These are phyloP conservation scores for Pseudoperonospora humuli DNA, from an alignment of 352 stramenopile genomes.

Conservation along the genomic window DNA sequence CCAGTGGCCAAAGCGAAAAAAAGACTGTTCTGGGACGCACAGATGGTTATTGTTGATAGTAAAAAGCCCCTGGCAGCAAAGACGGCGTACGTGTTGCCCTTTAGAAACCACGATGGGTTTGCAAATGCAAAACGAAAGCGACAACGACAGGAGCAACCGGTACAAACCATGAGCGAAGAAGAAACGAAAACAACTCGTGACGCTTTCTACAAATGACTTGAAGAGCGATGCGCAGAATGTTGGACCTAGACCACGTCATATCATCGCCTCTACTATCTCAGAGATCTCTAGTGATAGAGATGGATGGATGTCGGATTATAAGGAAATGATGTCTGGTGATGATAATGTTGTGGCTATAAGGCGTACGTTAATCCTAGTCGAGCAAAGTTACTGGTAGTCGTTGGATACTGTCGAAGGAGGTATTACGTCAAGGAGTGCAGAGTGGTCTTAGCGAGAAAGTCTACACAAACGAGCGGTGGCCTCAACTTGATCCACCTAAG, in stretches of 20 bases:
- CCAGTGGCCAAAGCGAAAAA: constrained; percentile 17
- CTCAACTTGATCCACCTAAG: constrained; percentile 37
- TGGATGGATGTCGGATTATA: constrained; percentile 56
- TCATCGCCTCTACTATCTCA: constrained; percentile 32
- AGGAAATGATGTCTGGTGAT: constrained; percentile 23
- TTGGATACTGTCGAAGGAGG: background rate
- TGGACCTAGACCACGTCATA: constrained; percentile 27
- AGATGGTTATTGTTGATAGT: constrained; percentile 5
- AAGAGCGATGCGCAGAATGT: constrained; percentile 11
- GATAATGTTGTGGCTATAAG: constrained; percentile 2
- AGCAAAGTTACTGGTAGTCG: background rate
- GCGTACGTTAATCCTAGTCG: background rate
- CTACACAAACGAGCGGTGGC: constrained; percentile 38
- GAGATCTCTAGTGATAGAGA: constrained; percentile 34
- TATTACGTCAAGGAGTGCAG: constrained; percentile 3
- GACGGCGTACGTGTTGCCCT: constrained; percentile 50
- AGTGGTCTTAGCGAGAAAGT: constrained; percentile 14
- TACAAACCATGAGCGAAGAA: constrained; percentile 14
- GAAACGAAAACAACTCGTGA: constrained; percentile 19
- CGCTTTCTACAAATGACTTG: constrained; percentile 32
- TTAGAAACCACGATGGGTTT: constrained; percentile 27
- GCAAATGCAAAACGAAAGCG: constrained; percentile 19
- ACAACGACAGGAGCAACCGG: constrained; percentile 5
- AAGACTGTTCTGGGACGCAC: constrained; percentile 23
- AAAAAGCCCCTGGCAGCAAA: background rate